Percentiles rank a stretch among this genome's conserved stretches.
phyloP scores from a whole-genome alignment of 352 stramenopile genomes.

The Globisporangium parvum region DNA sequence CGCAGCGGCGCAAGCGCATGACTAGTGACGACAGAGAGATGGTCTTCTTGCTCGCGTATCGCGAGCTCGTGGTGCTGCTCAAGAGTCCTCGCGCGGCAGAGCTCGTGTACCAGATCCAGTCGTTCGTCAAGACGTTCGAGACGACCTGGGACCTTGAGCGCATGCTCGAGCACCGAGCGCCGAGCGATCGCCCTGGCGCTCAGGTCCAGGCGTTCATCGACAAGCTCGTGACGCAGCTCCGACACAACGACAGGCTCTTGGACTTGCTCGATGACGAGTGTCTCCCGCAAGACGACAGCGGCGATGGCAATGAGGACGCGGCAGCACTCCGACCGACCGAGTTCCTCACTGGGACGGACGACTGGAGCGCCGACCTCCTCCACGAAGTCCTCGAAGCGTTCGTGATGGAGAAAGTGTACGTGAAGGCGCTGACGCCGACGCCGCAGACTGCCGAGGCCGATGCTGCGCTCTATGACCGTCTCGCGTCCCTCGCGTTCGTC shows the following conservation, averaged over 20 bases:
- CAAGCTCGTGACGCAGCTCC: conserved; percentile 54
- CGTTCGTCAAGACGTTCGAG: conserved; percentile 60
- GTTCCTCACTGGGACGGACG: conserved; percentile 28
- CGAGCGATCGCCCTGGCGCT: conserved; percentile 40
- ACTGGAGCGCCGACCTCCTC: conserved; percentile 38
- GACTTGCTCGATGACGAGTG: conserved; percentile 7
- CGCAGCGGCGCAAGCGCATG: conserved; percentile 17
- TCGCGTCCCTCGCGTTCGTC: conserved; percentile 76
- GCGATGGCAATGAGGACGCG: background rate
- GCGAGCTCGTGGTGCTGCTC: conserved; percentile 48
- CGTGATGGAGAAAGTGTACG: conserved; percentile 88
- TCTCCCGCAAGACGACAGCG: conserved; percentile 16
- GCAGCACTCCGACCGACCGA: conserved; percentile 2
- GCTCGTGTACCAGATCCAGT: conserved; percentile 75
- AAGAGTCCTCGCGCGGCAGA: conserved; percentile 59
- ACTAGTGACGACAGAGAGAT: conserved; percentile 44
- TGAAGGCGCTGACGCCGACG: conserved; percentile 55
- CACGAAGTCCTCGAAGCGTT: conserved; percentile 84
- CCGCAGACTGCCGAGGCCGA: conserved; percentile 38
- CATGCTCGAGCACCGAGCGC: conserved; percentile 35
- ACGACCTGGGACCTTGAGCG: conserved; percentile 36
- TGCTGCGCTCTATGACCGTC: conserved; percentile 43
- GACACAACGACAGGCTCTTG: conserved; percentile 26
- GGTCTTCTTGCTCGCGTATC: conserved; percentile 52
- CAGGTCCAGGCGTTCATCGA: conserved; percentile 60